A percentile compares a stretch with the other conserved stretches of the same genome.
Evolutionary conservation across 208 protist genomes (phyloP).

Genomic region (Trypanosoma melophagium): DNA sequence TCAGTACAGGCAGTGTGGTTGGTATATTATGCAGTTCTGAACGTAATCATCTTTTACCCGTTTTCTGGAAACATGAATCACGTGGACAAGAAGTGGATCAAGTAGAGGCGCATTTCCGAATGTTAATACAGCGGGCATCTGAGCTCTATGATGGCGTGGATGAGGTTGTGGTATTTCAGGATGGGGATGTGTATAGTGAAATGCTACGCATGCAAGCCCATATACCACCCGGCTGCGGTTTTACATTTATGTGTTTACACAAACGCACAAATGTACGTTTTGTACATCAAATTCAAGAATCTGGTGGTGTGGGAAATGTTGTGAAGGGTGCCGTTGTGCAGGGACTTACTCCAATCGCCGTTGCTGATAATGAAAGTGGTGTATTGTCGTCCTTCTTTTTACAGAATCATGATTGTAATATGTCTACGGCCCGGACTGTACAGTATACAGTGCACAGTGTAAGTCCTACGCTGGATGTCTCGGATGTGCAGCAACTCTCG

Average conservation of each 20-base stretch:
- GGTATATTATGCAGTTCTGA: constrained; percentile 61
- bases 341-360: constrained; percentile 52
- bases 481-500: constrained; percentile 78
- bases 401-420: constrained; percentile 83
- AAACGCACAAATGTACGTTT: constrained; percentile 90
- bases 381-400: constrained; percentile 78
- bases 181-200: constrained; percentile 86
- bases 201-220: constrained; percentile 57
- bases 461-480: constrained; percentile 67
- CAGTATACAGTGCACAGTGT: constrained; percentile 78
- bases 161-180: constrained; percentile 87
- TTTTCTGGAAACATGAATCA: constrained; percentile 79
- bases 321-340: constrained; percentile 77
- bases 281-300: constrained; percentile 34
- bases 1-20: constrained; percentile 67
- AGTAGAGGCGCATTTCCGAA: constrained; percentile 57
- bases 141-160: constrained; percentile 69
- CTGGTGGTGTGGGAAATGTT: constrained; percentile 47
- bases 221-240: constrained; percentile 56
- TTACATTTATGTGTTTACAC: constrained; percentile 90
- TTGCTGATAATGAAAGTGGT: constrained; percentile 29
- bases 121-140: constrained; percentile 35
- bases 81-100: constrained; percentile 63
- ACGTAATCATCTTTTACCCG: constrained; percentile 60
- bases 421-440: constrained; percentile 84